A percentile compares a stretch with the other conserved stretches of the same genome.
phyloP scores from a whole-genome alignment of 345 rosid genomes.

The Eucalyptus leucophloia region DNA sequence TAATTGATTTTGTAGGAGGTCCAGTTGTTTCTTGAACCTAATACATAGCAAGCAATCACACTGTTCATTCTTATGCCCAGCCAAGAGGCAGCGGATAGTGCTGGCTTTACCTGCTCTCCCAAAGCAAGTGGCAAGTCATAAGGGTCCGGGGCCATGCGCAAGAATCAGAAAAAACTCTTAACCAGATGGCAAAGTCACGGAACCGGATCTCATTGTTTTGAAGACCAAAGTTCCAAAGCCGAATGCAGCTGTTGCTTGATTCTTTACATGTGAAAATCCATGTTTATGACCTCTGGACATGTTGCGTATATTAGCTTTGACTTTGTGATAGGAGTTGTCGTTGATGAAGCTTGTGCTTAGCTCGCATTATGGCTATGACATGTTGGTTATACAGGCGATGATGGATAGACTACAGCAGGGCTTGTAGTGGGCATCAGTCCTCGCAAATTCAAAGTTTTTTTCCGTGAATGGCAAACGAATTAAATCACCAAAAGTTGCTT shows the following conservation, averaged over 20 bases:
- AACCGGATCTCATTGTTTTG: not conserved
- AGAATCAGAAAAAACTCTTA: not conserved
- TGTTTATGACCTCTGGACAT: not conserved
- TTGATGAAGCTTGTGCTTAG: not conserved
- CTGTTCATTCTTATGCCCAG: not conserved
- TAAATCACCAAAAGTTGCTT: not conserved
- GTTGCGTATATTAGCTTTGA: not conserved
- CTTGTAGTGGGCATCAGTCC: not conserved
- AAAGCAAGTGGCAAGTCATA: not conserved
- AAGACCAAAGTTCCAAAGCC: not conserved
- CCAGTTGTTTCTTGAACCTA: not conserved
- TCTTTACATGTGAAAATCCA: not conserved
- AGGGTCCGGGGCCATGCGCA: not conserved
- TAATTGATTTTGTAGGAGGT: not conserved
- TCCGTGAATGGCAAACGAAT: too few species aligned
- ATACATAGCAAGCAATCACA: not conserved
- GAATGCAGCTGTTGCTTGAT: not conserved
- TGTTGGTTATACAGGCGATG: not conserved
- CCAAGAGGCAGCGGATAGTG: not conserved
- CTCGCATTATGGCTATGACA: not conserved
- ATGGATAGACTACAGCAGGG: not conserved
- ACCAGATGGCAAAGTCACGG: not conserved
- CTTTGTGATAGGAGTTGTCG: not conserved
- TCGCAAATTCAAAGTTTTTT: not conserved
- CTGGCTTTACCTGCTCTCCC: not conserved